Base-by-base conservation (phyloP, 2,329 filamentous ascomycete genomes). In the Truncatella angustata region DNA sequence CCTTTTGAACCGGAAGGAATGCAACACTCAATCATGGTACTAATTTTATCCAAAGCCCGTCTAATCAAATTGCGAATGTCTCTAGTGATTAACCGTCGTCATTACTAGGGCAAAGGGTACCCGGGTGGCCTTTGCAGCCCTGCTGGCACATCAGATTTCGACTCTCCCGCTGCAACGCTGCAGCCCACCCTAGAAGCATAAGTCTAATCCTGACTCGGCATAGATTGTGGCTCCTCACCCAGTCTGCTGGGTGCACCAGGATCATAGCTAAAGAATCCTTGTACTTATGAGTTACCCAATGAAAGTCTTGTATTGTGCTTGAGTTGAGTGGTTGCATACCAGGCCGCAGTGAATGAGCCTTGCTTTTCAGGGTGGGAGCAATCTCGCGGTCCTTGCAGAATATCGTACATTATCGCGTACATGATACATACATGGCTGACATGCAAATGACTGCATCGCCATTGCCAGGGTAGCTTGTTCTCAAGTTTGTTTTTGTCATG, bases 221-320 rank as follows among this genome's bases (percentile, higher is more conserved):
- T 64, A 65, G 63, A 44, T 39, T 47, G 58, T 60, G 54, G 57
- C 60, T 62, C 58, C 59, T 59, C 63, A 63, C 55, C 63, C 63
- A 64, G 55, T 57, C 59, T 58, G 59, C 62, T 63, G 63, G 63
- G 63, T 64, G n/a, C 63, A 35, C 56, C 51, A 52, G 53, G 53
- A 50, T 61, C 51, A 56, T 59, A 55, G 57, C 23, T 36, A n/a
- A 43, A 35, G 35, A 51, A 64, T 60, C 63, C 63, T 60, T 65
- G 61, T 56, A 54, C 58, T 58, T 57, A 6, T 49, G 51, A 43
- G 54, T 58, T 60, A 62, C 60, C 54, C 60, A 58, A 57, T 54
- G 49, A 54, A 54, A 12, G 6, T 24, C 24, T 24, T n/a, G 12
- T 9, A n/a, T 24, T 36, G 45, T 20, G 45, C 45, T 36, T n/a